Percentiles rank a stretch among this genome's conserved stretches.
Conservation (phyloP, 2,329 filamentous ascomycete genomes). For the Fusarium tuaranense region DNA sequence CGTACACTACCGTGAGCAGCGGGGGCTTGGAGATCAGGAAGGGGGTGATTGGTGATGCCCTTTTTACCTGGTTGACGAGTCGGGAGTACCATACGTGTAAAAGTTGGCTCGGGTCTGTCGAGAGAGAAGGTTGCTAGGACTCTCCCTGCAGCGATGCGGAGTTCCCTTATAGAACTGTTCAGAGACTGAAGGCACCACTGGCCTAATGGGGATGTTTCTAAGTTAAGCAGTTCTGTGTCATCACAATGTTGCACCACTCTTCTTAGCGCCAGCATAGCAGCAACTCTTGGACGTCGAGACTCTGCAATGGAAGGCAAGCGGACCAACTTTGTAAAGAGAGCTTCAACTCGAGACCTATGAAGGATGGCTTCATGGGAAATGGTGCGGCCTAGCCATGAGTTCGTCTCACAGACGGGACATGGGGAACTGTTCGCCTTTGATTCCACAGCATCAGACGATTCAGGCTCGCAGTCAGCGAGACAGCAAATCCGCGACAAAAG, state of each 20-base stretch:
- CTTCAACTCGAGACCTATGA: constrained; percentile 54
- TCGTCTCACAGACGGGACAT: constrained; percentile 46
- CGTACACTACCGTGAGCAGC: not conserved
- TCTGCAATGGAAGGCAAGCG: constrained; percentile 59
- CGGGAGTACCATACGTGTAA: constrained; percentile 20
- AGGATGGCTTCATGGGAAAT: constrained; percentile 12
- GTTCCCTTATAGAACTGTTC: constrained; percentile 85
- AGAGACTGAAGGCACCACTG: constrained; percentile 87
- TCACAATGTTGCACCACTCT: constrained; percentile 76
- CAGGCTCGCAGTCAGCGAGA: constrained; percentile 24
- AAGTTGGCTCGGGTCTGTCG: constrained; percentile 27
- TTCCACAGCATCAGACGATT: not conserved
- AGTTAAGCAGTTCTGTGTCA: constrained; percentile 69
- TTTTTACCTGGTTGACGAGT: constrained; percentile 13
- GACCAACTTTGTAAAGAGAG: constrained; percentile 60
- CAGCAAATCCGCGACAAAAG: constrained; percentile 65
- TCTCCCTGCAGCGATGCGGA: constrained; percentile 82
- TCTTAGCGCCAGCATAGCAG: constrained; percentile 78
- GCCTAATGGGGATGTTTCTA: constrained; percentile 76
- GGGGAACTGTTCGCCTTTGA: not conserved
- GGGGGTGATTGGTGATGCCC: not conserved
- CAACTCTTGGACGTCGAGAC: constrained; percentile 72
- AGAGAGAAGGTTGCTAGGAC: constrained; percentile 75
- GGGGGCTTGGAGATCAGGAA: constrained; percentile 18
- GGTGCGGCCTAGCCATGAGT: not conserved